Base-by-base conservation (phyloP, 2,329 filamentous ascomycete species). In the Colletotrichum orbiculare region DNA sequence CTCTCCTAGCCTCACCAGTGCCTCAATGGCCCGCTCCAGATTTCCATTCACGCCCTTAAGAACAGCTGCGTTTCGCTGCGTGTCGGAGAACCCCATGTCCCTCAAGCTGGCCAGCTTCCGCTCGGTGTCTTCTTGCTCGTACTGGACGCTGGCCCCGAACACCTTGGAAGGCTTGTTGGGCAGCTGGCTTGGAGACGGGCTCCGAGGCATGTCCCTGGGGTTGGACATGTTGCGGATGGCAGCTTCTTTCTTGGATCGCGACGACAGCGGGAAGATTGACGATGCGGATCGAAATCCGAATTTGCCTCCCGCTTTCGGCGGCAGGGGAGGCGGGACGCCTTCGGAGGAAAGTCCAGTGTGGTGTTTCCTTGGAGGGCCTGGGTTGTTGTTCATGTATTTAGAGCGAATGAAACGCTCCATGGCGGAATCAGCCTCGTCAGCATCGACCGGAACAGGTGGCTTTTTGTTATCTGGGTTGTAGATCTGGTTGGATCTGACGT, bases 341-440 rank as follows among this genome's bases (percentile, higher is more conserved):
- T 89, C 87, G 68, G 89, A 86, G 11, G 84, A 79, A n/a, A 80
- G 79, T 69, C 82, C 84, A 55, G 78, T 78, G 78, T 80, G 69
- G 79, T 80, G 53, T 75, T 76, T 67, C 42, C 59, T 75, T 68
- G 74, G 43, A 69, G 76, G 68, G 71, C 76, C 68, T 71, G 74
- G 68, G 52, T 76, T 72, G 64, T 81, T 80, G 71, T 90, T 89
- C 74, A 94, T 89, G 78, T 99, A 99, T 78, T 99, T 99, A 73
- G 95, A 90, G 66, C 95, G 86, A 70, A 99, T 97, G 77, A 95
- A 98, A 66, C 93, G 88, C 79, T 99, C 96, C 91, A 99, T 96
- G 35, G 92, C 93, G 10, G 92, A 91, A 75, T 99, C 95, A 53
- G 91, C 92, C 80, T 98, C 94, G 78, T 99, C 96, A 43, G 88